phyloP scores from a whole-genome alignment of 768 basidiomycete species.

The Holtermannia corniformis region DNA sequence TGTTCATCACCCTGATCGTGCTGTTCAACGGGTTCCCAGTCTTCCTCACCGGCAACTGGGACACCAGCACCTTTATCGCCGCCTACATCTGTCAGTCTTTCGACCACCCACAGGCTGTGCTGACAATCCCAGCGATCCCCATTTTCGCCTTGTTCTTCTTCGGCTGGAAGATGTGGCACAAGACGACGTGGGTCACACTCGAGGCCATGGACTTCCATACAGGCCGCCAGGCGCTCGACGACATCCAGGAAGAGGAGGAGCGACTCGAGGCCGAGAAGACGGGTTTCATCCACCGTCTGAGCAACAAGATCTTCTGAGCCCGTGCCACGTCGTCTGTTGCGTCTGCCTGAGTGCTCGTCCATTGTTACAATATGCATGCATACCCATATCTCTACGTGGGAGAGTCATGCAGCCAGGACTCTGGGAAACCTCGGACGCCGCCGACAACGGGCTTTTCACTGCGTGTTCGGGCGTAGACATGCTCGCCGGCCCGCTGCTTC shows the following conservation, averaged over 20 bases:
- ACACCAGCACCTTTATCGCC: slow-evolving; percentile 36
- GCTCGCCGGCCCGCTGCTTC: slow-evolving; percentile 50
- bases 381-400: background rate
- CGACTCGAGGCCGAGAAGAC: background rate
- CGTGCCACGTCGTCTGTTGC: background rate
- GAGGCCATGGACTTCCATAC: slow-evolving; percentile 40
- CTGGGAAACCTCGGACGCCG: slow-evolving; percentile 68
- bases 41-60: slow-evolving; percentile 42
- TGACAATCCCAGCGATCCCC: slow-evolving; percentile 23
- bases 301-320: background rate
- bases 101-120: background rate
- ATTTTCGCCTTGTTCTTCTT: slow-evolving; percentile 39
- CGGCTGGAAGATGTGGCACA: slow-evolving; percentile 41
- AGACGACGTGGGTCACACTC: slow-evolving; percentile 29
- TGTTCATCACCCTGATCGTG: slow-evolving; percentile 36
- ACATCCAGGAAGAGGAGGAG: slow-evolving; percentile 30
- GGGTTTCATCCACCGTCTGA: background rate
- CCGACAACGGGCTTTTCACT: slow-evolving; percentile 47
- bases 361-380: background rate
- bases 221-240: slow-evolving; percentile 38
- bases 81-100: slow-evolving; percentile 35
- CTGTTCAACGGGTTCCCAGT: slow-evolving; percentile 38
- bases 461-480: slow-evolving; percentile 9
- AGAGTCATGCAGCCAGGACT: slow-evolving; percentile 56
- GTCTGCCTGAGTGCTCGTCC: background rate